Conservation (phyloP, 495 filamentous ascomycete species). For the Extremus antarcticus region DNA sequence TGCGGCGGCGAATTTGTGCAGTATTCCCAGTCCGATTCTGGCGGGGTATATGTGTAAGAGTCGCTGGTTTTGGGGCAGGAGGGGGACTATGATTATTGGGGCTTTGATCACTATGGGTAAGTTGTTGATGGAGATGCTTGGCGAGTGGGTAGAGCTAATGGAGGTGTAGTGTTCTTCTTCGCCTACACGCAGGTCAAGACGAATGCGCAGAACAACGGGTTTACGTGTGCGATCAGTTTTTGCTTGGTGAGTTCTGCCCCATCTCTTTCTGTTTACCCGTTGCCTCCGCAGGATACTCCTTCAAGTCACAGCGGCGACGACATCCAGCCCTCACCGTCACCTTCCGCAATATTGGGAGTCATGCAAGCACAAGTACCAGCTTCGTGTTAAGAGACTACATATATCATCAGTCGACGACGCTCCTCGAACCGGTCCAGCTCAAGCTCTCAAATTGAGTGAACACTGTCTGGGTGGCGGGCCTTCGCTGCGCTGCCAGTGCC, state of each 20-base stretch:
- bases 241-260: slow-evolving; percentile 35
- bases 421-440: not conserved
- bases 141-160: not conserved
- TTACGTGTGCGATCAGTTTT: slow-evolving; percentile 54
- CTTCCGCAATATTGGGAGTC: no score
- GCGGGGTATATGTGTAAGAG: slow-evolving; percentile 54
- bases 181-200: slow-evolving; percentile 54
- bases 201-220: slow-evolving; percentile 48
- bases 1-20: slow-evolving; percentile 51
- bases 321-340: no score
- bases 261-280: not conserved
- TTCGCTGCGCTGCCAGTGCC: not conserved
- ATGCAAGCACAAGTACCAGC: no score
- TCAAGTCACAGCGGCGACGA: no score
- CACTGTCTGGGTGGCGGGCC: not conserved
- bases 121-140: no score
- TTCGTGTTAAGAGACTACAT: no score
- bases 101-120: slow-evolving; percentile 45
- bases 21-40: slow-evolving; percentile 54
- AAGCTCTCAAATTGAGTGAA: not conserved
- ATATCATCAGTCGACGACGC: not conserved
- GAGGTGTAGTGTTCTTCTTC: slow-evolving; percentile 48
- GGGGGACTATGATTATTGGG: slow-evolving; percentile 56
- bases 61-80: slow-evolving; percentile 43
- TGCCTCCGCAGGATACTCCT: no score